phyloP scores from a whole-genome alignment of 805 yeast species.

The Wickerhamiella siamensis region DNA sequence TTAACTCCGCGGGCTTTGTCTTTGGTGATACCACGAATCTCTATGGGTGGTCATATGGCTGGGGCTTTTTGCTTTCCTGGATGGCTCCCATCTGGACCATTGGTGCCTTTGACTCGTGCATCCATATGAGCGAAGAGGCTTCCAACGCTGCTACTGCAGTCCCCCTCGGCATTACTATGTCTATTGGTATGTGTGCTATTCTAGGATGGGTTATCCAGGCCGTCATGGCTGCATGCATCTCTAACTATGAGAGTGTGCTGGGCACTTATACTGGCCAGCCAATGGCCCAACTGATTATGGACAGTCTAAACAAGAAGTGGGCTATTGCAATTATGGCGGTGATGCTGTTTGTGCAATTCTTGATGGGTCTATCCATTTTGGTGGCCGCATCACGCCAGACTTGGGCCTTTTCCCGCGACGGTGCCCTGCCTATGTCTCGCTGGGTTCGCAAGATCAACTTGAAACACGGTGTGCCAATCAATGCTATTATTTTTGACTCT shows the following conservation, averaged over 20 bases:
- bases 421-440: constrained; percentile 51
- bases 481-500: constrained; percentile 46
- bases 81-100: constrained; percentile 66
- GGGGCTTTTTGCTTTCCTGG: constrained; percentile 40
- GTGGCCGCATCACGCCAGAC: constrained; percentile 56
- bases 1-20: constrained; percentile 39
- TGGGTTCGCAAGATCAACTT: constrained; percentile 44
- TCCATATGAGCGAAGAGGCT: constrained; percentile 63
- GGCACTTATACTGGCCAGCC: constrained; percentile 40
- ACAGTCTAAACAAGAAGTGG: constrained; percentile 50
- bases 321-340: constrained; percentile 49
- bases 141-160: constrained; percentile 46
- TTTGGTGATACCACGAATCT: constrained; percentile 39
- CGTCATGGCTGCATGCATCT: constrained; percentile 35
- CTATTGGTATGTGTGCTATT: constrained; percentile 42
- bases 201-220: constrained; percentile 45
- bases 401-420: constrained; percentile 67
- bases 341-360: constrained; percentile 44
- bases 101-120: constrained; percentile 58
- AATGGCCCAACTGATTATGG: constrained; percentile 49
- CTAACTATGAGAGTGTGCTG: constrained; percentile 31
- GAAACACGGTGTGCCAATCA: constrained; percentile 44
- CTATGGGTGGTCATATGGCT: constrained; percentile 43
- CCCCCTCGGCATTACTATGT: constrained; percentile 49
- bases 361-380: constrained; percentile 50